Evolutionary conservation across 805 yeast genomes (phyloP).

Genomic region (Clavispora phyllophila): DNA sequence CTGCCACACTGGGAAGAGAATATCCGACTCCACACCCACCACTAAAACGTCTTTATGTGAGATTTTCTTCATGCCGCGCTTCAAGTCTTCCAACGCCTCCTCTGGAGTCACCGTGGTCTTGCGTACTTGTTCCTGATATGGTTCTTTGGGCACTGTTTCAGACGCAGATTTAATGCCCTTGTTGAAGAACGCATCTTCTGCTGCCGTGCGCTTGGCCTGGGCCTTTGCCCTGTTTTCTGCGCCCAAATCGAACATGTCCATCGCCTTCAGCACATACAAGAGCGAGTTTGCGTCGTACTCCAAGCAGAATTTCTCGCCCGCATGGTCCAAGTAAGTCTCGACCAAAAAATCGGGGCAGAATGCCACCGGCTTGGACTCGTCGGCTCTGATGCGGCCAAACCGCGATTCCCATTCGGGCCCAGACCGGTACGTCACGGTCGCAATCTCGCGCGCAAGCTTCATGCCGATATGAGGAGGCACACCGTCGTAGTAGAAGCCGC

Average conservation of each 20-base stretch:
- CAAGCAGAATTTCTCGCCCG: constrained; percentile 87
- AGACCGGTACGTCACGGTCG: constrained; percentile 88
- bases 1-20: constrained; percentile 91
- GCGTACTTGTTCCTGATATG: constrained; percentile 50
- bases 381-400: constrained; percentile 84
- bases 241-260: constrained; percentile 89
- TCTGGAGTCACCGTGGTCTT: constrained; percentile 45
- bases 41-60: constrained; percentile 65
- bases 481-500: constrained; percentile 76
- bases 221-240: constrained; percentile 42
- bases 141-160: constrained; percentile 39
- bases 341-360: constrained; percentile 89
- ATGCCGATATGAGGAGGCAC: constrained; percentile 92
- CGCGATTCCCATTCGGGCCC: constrained; percentile 97
- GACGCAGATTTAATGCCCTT: constrained; percentile 2
- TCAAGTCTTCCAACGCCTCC: constrained; percentile 57
- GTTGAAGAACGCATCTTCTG: constrained; percentile 21
- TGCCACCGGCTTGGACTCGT: constrained; percentile 74
- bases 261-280: constrained; percentile 83
- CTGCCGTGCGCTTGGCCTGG: constrained; percentile 30
- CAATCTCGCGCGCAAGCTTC: constrained; percentile 91
- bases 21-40: constrained; percentile 90
- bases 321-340: constrained; percentile 90
- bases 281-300: constrained; percentile 90
- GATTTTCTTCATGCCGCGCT: constrained; percentile 58